These are phyloP conservation scores for Chalciporus piperatus DNA, from an alignment of 768 basidiomycete genomes.

Conservation along the genomic window DNA sequence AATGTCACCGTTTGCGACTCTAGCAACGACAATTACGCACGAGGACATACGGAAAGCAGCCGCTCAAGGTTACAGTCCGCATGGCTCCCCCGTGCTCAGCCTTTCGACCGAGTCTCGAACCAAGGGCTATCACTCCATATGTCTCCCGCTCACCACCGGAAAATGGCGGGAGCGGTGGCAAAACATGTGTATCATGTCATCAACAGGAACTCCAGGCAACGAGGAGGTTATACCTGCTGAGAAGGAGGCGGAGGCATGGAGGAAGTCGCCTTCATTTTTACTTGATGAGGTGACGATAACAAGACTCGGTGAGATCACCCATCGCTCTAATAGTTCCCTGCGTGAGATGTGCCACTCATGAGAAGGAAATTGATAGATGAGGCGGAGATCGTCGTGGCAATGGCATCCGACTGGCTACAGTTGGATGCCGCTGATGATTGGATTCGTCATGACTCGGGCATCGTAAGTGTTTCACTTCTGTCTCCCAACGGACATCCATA, in stretches of 20 bases:
- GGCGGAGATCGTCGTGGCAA: slow-evolving; percentile 64
- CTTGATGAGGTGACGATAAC: slow-evolving; percentile 88
- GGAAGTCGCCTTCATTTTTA: slow-evolving; percentile 74
- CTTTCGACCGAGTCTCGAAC: slow-evolving; percentile 49
- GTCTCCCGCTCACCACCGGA: slow-evolving; percentile 84
- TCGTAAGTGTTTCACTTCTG: slow-evolving; percentile 51
- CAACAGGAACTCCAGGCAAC: slow-evolving; percentile 34
- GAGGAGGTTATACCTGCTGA: slow-evolving; percentile 47
- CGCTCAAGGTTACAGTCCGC: slow-evolving; percentile 18
- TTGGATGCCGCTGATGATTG: slow-evolving; percentile 91
- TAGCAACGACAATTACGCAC: slow-evolving; percentile 26
- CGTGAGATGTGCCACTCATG: slow-evolving; percentile 15
- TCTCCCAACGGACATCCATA: slow-evolving; percentile 7
- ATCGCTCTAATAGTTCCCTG: slow-evolving; percentile 9
- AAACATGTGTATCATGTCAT: slow-evolving; percentile 76
- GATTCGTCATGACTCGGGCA: slow-evolving; percentile 93
- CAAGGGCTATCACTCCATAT: slow-evolving; percentile 74
- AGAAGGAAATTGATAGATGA: slow-evolving; percentile 52
- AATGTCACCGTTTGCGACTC: slow-evolving; percentile 29
- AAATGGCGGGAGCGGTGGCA: slow-evolving; percentile 88
- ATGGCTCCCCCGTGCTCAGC: slow-evolving; percentile 48
- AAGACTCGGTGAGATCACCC: slow-evolving; percentile 53
- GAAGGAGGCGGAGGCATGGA: slow-evolving; percentile 80
- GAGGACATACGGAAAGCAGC: slow-evolving; percentile 41
- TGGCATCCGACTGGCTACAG: slow-evolving; percentile 94